These are phyloP conservation scores for Marasmius fiardii DNA, from an alignment of 1,284 basidiomycete genomes.

Conservation along the genomic window DNA sequence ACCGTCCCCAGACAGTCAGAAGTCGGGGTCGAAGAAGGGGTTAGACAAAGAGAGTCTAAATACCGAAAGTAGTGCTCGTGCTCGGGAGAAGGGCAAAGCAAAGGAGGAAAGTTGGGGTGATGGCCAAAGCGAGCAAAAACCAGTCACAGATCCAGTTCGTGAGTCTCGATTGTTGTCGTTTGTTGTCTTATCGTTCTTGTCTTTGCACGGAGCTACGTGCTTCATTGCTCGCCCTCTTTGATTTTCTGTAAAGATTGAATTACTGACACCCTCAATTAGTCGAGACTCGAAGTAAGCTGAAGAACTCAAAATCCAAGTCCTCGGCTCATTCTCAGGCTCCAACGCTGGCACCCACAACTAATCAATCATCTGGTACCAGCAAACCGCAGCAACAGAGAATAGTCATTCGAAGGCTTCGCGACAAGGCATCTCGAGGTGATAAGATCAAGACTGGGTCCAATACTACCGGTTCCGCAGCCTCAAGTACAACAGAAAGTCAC, in stretches of 20 bases:
- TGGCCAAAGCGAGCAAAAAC: neutral
- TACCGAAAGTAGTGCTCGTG: neutral
- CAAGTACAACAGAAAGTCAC: neutral
- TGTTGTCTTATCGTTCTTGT: no score
- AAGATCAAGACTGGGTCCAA: neutral
- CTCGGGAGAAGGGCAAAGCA: neutral
- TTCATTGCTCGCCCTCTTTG: no score
- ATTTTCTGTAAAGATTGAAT: no score
- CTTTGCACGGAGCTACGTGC: no score
- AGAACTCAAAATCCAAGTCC: neutral
- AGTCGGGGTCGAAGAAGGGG: neutral
- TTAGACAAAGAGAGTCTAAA: neutral
- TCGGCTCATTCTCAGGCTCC: neutral
- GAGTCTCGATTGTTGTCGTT: no score
- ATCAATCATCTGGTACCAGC: neutral
- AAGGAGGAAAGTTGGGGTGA: neutral
- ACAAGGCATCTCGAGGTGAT: neutral
- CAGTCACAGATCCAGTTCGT: neutral
- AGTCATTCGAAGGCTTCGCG: conserved; percentile 6
- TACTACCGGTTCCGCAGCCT: neutral
- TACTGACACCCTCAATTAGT: neutral
- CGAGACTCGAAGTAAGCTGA: neutral
- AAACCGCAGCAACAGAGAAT: conserved; percentile 10
- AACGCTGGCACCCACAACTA: neutral
- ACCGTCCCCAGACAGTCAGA: neutral